Percentiles rank a stretch among this genome's conserved stretches.
Evolutionary conservation across 352 stramenopile genomes (phyloP).

Genomic region (Pythium chondricola): DNA sequence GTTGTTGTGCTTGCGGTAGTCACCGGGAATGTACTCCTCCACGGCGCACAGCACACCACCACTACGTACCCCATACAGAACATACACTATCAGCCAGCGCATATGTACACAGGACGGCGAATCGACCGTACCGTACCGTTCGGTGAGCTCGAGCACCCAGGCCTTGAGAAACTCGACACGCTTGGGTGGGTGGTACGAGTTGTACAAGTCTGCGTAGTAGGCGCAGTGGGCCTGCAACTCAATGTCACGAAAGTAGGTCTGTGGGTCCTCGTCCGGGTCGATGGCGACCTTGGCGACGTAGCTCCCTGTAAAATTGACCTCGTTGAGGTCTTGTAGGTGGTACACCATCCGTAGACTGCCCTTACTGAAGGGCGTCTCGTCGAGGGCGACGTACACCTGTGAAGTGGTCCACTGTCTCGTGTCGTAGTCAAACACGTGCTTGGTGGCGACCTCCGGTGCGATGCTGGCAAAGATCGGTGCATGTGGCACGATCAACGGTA

Average conservation of each 20-base stretch:
- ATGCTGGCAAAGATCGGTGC: constrained; percentile 58
- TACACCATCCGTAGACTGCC: constrained; percentile 77
- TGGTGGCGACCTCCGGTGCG: constrained; percentile 49
- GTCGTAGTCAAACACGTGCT: constrained; percentile 79
- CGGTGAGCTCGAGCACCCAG: constrained; percentile 76
- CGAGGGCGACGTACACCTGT: constrained; percentile 64
- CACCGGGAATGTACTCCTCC: constrained; percentile 73
- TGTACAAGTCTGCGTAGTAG: constrained; percentile 81
- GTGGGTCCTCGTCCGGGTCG: constrained; percentile 78
- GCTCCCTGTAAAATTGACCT: constrained; percentile 26
- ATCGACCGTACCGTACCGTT: constrained; percentile 25
- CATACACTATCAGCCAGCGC: background rate
- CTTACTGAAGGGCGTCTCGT: constrained; percentile 80
- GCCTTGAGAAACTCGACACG: constrained; percentile 77
- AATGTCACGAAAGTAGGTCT: constrained; percentile 87
- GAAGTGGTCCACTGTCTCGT: constrained; percentile 64
- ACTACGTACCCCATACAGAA: constrained; percentile 4
- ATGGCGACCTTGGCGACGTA: constrained; percentile 86
- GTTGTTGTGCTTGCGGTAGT: constrained; percentile 88
- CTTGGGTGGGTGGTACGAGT: constrained; percentile 79
- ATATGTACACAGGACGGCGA: background rate
- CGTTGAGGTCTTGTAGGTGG: constrained; percentile 64
- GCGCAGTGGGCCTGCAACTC: constrained; percentile 84
- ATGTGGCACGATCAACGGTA: constrained; percentile 77
- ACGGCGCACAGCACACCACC: constrained; percentile 69